Base-by-base conservation (phyloP, 176 grass and related monocot genomes). In the sorghum (Sorghum bicolor) region DNA sequence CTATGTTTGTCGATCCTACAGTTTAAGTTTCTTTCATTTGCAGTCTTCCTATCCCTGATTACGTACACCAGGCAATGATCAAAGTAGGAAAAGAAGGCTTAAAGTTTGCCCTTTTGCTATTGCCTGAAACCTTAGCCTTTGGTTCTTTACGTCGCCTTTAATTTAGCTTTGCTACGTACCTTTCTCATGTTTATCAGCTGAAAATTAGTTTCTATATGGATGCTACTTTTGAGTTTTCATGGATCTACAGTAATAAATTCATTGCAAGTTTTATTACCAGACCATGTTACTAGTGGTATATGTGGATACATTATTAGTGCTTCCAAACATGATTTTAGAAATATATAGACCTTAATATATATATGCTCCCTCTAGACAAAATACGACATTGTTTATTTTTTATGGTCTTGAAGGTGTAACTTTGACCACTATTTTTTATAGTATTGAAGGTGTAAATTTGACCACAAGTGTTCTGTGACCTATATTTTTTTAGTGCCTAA, bases 61-160 rank as follows among this genome's bases (percentile, higher is more conserved):
- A 84, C 89, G 57, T 84, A 80, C 89, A 80, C 48, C 12, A 26
- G 74, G 89, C 84, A 90, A 87, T 87, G 75, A 91, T 87, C 85
- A 87, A 91, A 76, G 89, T 61, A 70, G 75, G 70, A 80, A 86
- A 75, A 87, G 80, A 80, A 45, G 75, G 69, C 70, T 84, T 84
- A 84, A 91, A 91, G 89, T 34, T 76, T 87, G 15, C 40, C 61
- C 80, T 76, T 87, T 90, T 84, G 24, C 69, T 76, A 82, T 68
- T 75, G 70, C 76, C 64, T 76, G 52, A 36, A 63, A 79, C 32
- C 50, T 75, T 84, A 70, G 86, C 32, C 85, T 91, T 91, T 91
- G 78, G 70, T 64, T 76, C 85, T 87, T 89, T 91, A 80, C 39
- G 32, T 91, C 70, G 62, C 80, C 81, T 91, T 87, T 91, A 84